Percentiles rank a stretch among this genome's conserved stretches.
Evolutionary conservation across 306 rosid genomes (phyloP).

Genomic region (Rosa lucieae): DNA sequence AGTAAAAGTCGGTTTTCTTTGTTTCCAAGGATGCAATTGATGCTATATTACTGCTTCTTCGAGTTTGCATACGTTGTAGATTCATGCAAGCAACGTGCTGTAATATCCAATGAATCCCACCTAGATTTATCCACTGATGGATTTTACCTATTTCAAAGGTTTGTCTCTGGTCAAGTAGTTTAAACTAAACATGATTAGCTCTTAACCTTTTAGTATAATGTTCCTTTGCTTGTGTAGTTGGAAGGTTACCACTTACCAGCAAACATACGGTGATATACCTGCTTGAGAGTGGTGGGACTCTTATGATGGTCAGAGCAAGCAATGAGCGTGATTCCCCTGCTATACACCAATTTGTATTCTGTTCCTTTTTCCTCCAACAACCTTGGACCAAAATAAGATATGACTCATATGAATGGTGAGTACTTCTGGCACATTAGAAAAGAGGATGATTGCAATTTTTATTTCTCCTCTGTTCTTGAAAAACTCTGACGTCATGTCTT

Average conservation of each 20-base stretch:
- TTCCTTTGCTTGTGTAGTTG: slow-evolving; percentile 13
- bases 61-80: slow-evolving; percentile 57
- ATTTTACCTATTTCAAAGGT: slow-evolving; percentile 54
- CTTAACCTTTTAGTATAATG: not conserved
- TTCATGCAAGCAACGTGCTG: slow-evolving; percentile 58
- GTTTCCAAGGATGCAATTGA: not conserved
- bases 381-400: too few relatives aligned
- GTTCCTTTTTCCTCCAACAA: too few relatives aligned
- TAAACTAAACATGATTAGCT: not conserved
- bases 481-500: not conserved
- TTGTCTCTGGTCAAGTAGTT: not conserved
- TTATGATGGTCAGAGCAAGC: not conserved
- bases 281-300: slow-evolving; percentile 92
- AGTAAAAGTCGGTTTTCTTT: not conserved
- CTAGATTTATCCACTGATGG: slow-evolving; percentile 58
- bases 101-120: too few relatives aligned
- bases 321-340: slow-evolving; percentile 62
- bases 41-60: not conserved
- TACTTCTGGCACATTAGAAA: not conserved
- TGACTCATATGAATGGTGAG: not conserved
- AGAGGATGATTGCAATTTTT: not conserved
- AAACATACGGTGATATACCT: slow-evolving; percentile 42
- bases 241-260: slow-evolving; percentile 59
- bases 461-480: not conserved
- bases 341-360: not conserved